A percentile compares a stretch with the other conserved stretches of the same genome.
phyloP scores from a whole-genome alignment of 805 yeast species.

The Naumovozyma dairenensis region DNA sequence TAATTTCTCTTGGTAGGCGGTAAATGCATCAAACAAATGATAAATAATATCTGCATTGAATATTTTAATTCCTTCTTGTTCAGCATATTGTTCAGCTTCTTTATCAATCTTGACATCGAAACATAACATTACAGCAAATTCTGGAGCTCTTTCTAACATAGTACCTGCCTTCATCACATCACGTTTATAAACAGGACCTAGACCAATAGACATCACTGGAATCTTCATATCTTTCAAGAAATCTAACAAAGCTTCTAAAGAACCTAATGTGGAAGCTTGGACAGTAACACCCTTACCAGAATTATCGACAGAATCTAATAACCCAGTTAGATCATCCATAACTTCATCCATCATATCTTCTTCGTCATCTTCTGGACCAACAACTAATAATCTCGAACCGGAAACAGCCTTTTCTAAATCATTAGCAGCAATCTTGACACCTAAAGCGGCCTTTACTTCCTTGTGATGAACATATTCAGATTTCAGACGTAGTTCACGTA shows the following conservation, averaged over 20 bases:
- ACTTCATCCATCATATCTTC: slow-evolving; percentile 96
- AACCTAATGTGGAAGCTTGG: slow-evolving; percentile 97
- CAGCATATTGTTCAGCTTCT: slow-evolving; percentile 97
- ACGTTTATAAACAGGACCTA: slow-evolving; percentile 96
- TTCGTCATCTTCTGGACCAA: slow-evolving; percentile 95
- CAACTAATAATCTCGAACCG: slow-evolving; percentile 91
- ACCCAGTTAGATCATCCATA: slow-evolving; percentile 94
- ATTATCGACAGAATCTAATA: slow-evolving; percentile 88
- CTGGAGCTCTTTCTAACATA: slow-evolving; percentile 94
- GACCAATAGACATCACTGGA: slow-evolving; percentile 96
- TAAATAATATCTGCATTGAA: slow-evolving; percentile 95
- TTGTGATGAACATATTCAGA: slow-evolving; percentile 95
- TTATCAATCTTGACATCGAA: slow-evolving; percentile 95
- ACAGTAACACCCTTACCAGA: slow-evolving; percentile 96
- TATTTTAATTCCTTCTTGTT: slow-evolving; percentile 80
- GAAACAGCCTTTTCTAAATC: slow-evolving; percentile 98
- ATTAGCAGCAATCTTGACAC: slow-evolving; percentile 96
- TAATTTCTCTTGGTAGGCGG: slow-evolving; percentile 80
- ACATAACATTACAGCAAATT: slow-evolving; percentile 94
- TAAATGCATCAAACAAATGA: slow-evolving; percentile 90
- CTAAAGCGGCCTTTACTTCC: slow-evolving; percentile 97
- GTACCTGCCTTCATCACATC: slow-evolving; percentile 97
- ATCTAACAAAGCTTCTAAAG: slow-evolving; percentile 91
- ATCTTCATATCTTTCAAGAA: slow-evolving; percentile 97
- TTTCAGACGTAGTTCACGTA: slow-evolving; percentile 90